A percentile compares a stretch with the other conserved stretches of the same genome.
Evolutionary conservation across 805 yeast species (phyloP).

Genomic region (Wickerhamiella domercqiae): DNA sequence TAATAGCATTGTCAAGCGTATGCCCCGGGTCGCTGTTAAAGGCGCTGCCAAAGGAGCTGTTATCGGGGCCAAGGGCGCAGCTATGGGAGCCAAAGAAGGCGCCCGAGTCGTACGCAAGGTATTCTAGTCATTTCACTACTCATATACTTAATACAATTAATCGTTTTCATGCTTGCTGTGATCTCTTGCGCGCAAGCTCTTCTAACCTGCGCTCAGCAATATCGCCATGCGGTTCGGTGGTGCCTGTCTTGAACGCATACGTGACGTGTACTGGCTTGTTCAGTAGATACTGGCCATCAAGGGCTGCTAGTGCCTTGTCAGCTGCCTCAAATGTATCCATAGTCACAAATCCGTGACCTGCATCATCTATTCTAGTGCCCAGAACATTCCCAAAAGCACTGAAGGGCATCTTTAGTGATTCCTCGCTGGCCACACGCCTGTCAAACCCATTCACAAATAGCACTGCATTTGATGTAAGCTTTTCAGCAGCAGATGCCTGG

Average conservation of each 20-base stretch:
- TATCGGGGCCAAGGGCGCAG: not conserved
- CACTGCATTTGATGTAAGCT: slow-evolving; percentile 36
- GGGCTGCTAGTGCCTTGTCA: slow-evolving; percentile 52
- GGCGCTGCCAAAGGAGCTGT: slow-evolving; percentile 2
- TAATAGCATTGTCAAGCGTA: slow-evolving; percentile 1
- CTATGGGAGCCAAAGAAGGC: slow-evolving; percentile 1
- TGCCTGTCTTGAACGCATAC: slow-evolving; percentile 55
- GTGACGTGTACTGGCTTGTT: slow-evolving; percentile 36
- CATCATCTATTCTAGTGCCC: slow-evolving; percentile 1
- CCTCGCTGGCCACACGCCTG: slow-evolving; percentile 42
- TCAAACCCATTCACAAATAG: slow-evolving; percentile 57
- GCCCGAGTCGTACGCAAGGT: slow-evolving; percentile 1
- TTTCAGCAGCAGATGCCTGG: slow-evolving; percentile 20
- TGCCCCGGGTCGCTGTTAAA: slow-evolving; percentile 1
- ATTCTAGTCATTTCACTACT: not conserved
- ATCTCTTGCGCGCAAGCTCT: too few species aligned
- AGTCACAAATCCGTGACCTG: slow-evolving; percentile 50
- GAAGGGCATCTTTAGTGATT: slow-evolving; percentile 41
- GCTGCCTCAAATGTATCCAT: slow-evolving; percentile 50
- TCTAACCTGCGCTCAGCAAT: slow-evolving; percentile 60
- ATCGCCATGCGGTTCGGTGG: slow-evolving; percentile 60
- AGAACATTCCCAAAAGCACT: slow-evolving; percentile 44
- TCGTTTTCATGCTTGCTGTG: not conserved
- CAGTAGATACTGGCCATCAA: slow-evolving; percentile 57
- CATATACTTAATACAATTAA: not conserved